Conservation (phyloP, 805 yeast species). For the Nakazawaea ernobii region DNA sequence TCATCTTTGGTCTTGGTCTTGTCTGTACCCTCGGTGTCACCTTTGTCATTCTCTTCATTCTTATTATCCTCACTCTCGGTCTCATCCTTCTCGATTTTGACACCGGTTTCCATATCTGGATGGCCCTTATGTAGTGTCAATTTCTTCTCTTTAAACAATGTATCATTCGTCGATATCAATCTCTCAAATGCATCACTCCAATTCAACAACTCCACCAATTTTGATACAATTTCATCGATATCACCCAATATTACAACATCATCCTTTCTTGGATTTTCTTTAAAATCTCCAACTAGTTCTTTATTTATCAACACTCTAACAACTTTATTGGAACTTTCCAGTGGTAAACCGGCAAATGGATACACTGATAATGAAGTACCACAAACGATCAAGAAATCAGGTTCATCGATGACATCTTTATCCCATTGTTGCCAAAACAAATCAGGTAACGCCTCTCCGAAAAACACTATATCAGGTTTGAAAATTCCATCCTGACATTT, state of each 20-base stretch:
- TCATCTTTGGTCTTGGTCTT: slow-evolving; percentile 18
- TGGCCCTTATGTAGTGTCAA: slow-evolving; percentile 4
- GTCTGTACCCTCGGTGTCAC: slow-evolving; percentile 16
- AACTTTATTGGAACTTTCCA: slow-evolving; percentile 44
- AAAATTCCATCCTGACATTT: slow-evolving; percentile 64
- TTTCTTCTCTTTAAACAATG: slow-evolving; percentile 11
- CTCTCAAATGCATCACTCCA: slow-evolving; percentile 55
- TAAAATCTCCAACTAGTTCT: slow-evolving; percentile 74
- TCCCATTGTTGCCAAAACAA: slow-evolving; percentile 70
- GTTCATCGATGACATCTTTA: slow-evolving; percentile 36
- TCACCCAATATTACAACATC: slow-evolving; percentile 60
- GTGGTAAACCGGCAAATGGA: slow-evolving; percentile 85
- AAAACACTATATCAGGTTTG: slow-evolving; percentile 92
- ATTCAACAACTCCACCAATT: slow-evolving; percentile 48
- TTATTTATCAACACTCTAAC: slow-evolving; percentile 66
- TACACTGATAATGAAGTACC: slow-evolving; percentile 88
- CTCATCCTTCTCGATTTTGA: no score
- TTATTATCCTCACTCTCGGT: slow-evolving; percentile 7
- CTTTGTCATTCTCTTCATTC: slow-evolving; percentile 9
- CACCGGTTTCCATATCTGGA: not conserved
- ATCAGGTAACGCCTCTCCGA: slow-evolving; percentile 81
- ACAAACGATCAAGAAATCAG: slow-evolving; percentile 77
- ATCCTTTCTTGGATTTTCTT: slow-evolving; percentile 40
- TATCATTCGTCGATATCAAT: slow-evolving; percentile 27
- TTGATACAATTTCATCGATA: slow-evolving; percentile 61